phyloP scores from a whole-genome alignment of 2,329 filamentous ascomycete species.

The Penicillium corylophilum region DNA sequence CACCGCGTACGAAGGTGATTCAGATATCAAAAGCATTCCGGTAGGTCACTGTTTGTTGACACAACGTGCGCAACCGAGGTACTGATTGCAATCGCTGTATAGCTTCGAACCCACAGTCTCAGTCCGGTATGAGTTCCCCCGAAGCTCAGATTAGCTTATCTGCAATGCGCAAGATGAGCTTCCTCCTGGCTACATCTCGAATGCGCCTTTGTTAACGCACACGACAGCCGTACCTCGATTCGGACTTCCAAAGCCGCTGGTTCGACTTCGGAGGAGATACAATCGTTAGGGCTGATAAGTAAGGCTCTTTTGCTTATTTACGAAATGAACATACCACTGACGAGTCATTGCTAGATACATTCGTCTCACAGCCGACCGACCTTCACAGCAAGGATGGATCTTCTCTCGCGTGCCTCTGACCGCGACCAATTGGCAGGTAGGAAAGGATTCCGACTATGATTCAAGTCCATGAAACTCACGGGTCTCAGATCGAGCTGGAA shows the following conservation, averaged over 20 bases:
- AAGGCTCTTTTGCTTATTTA: conserved; percentile 2
- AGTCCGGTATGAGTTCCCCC: conserved; percentile 61
- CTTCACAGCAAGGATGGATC: conserved; percentile 88
- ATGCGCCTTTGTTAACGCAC: conserved; percentile 16
- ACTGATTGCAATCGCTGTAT: conserved; percentile 21
- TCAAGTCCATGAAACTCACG: neutral
- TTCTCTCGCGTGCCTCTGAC: conserved; percentile 93
- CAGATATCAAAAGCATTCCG: conserved; percentile 64
- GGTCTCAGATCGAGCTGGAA: conserved; percentile 73
- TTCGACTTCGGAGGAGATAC: conserved; percentile 98
- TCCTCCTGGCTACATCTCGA: conserved; percentile 1
- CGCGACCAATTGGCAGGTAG: conserved; percentile 92
- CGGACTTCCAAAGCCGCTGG: conserved; percentile 97
- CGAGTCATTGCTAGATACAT: conserved; percentile 65
- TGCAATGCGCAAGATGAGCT: conserved; percentile 4
- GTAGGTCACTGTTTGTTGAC: conserved; percentile 45
- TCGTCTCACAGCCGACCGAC: conserved; percentile 84
- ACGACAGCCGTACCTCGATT: conserved; percentile 86
- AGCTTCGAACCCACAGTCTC: conserved; percentile 87
- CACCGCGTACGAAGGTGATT: conserved; percentile 48
- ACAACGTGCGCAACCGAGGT: conserved; percentile 6
- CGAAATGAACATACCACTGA: neutral
- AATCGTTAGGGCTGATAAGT: conserved; percentile 70
- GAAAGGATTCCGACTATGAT: conserved; percentile 8
- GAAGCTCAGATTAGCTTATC: neutral